Conservation (phyloP, 768 basidiomycete genomes). For the Bullera alba region DNA sequence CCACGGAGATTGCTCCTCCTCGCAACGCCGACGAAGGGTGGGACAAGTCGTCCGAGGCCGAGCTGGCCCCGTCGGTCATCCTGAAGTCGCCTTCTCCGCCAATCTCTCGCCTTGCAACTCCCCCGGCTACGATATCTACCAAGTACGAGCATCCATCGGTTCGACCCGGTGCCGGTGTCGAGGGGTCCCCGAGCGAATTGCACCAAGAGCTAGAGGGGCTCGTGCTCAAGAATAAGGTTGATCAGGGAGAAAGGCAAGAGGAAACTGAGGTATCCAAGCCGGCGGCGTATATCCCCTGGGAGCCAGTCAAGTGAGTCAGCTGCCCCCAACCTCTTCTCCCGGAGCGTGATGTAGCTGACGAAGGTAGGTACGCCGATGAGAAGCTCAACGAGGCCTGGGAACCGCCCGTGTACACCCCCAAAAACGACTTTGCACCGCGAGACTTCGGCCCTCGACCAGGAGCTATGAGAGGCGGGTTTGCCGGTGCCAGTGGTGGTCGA, state of each 20-base stretch:
- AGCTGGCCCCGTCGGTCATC: too few species aligned
- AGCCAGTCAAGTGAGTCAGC: background rate
- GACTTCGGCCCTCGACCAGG: conserved; percentile 14
- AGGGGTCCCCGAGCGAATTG: too few species aligned
- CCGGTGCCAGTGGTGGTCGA: conserved; percentile 19
- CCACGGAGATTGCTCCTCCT: background rate
- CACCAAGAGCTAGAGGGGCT: too few species aligned
- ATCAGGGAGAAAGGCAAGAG: too few species aligned
- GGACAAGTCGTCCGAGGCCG: background rate
- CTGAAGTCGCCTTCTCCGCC: too few species aligned
- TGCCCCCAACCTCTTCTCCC: too few species aligned
- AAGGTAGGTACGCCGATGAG: background rate
- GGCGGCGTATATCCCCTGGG: background rate
- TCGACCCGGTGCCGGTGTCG: too few species aligned
- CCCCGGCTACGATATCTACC: too few species aligned
- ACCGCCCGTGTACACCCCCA: conserved; percentile 10
- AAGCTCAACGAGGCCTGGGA: background rate
- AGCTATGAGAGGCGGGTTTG: conserved; percentile 10
- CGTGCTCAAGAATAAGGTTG: too few species aligned
- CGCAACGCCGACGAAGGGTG: background rate
- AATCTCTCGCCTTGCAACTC: too few species aligned
- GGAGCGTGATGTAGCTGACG: too few species aligned
- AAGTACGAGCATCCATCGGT: too few species aligned
- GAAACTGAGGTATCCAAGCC: background rate
- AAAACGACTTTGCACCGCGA: conserved; percentile 14